Evolutionary conservation across 1,139 yeast species (phyloP), one percentile per base, ranked within the genome.

Genomic region (Pichia sp.): DNA sequence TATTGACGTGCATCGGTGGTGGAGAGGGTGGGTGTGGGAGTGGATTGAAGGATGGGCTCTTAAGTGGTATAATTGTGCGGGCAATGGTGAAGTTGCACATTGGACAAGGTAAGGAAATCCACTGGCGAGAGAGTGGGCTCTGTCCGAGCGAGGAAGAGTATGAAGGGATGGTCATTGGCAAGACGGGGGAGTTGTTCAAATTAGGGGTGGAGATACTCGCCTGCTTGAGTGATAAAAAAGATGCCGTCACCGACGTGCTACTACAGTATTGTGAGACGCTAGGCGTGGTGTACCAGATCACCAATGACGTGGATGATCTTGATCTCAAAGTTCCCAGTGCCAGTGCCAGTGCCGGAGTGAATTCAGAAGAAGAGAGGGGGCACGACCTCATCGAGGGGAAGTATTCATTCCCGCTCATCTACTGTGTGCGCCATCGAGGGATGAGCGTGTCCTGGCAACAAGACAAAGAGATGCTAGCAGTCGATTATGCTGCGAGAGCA

Each of bases 371-470:
- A 57, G 96, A 96, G 0, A 74, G 71, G 38, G 86, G 94, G 35
- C 96, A 87, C 49, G 96, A 87, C 53, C 67, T 87, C 27, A 73
- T 87, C 0, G 96, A 87, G 56, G 96, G 96, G 0, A 88, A 87
- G 58, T 72, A 82, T 41, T 81, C 94, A 1, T 79, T 84, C 44
- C 96, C 96, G 0, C 76, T 87, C 7, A 13, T 33, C 3, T 27
- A 32, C 15, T 37, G 37, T 27, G 14, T 37, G 4, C 8, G 18
- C 8, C 12, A 25, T 8, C 14, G 16, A 25, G 10, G 17, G 9
- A 25, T 25, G 27, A 7, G n/a, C n/a, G n/a, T n/a, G n/a, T n/a
- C n/a, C n/a, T n/a, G n/a, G n/a, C n/a, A n/a, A n/a, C n/a, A n/a
- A n/a, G n/a, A n/a, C n/a, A n/a, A n/a, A n/a, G n/a, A n/a, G n/a